A percentile compares a stretch with the other conserved stretches of the same genome.
phyloP scores from a whole-genome alignment of 2,329 filamentous ascomycete genomes.

The Xylaria polymorpha region DNA sequence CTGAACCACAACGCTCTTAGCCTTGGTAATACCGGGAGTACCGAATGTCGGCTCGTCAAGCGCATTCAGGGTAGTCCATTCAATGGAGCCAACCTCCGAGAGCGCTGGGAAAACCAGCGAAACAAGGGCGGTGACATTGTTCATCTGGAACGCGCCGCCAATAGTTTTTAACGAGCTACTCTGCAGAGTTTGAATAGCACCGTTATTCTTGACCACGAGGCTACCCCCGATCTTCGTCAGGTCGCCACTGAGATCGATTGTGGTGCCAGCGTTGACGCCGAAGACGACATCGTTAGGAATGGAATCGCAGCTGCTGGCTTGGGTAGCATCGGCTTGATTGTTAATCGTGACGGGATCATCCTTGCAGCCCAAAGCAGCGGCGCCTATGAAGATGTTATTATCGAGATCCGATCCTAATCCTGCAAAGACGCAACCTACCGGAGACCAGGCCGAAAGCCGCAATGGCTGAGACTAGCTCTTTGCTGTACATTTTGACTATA shows the following conservation, averaged over 20 bases:
- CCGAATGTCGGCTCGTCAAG: constrained; percentile 63
- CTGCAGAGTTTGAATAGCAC: constrained; percentile 69
- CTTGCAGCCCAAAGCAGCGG: constrained; percentile 49
- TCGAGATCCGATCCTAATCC: too few species aligned
- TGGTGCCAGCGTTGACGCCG: constrained; percentile 63
- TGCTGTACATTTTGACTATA: constrained; percentile 59
- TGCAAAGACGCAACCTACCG: constrained; percentile 52
- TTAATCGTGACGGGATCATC: constrained; percentile 65
- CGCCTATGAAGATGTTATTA: constrained; percentile 42
- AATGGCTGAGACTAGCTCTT: constrained; percentile 59
- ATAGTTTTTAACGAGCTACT: constrained; percentile 73
- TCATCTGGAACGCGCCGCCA: constrained; percentile 75
- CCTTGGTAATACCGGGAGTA: constrained; percentile 70
- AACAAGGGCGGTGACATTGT: constrained; percentile 75
- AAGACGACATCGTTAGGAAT: constrained; percentile 77
- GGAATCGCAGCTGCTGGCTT: constrained; percentile 72
- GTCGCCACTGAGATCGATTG: constrained; percentile 71
- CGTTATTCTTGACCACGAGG: constrained; percentile 70
- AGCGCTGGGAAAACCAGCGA: constrained; percentile 75
- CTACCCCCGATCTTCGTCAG: constrained; percentile 65
- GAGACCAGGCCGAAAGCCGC: constrained; percentile 58
- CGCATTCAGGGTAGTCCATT: constrained; percentile 77
- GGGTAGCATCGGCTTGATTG: constrained; percentile 70
- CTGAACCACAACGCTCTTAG: constrained; percentile 76
- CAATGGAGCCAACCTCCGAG: constrained; percentile 72